phyloP scores from a whole-genome alignment of 2,329 filamentous ascomycete genomes.

The Colletotrichum destructivum region DNA sequence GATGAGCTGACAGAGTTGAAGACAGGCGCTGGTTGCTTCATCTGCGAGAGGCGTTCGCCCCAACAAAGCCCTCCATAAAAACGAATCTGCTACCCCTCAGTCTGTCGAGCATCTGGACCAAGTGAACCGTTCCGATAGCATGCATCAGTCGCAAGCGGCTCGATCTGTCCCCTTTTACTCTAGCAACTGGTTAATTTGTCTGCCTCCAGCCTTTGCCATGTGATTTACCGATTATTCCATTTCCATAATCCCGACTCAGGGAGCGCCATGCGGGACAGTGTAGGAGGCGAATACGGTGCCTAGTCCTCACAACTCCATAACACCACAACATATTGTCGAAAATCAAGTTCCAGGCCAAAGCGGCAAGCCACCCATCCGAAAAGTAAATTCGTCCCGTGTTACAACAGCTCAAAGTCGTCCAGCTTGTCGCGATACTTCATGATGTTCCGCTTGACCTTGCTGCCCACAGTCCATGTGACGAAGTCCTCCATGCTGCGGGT shows the following conservation, averaged over 20 bases:
- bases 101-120: not conserved
- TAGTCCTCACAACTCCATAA: constrained; percentile 34
- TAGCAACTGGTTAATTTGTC: not conserved
- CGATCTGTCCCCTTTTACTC: not conserved
- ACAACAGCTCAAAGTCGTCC: constrained; percentile 95
- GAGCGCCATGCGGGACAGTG: not conserved
- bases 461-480: constrained; percentile 95
- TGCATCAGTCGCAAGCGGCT: not conserved
- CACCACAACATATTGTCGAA: constrained; percentile 29
- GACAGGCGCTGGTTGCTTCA: constrained; percentile 5
- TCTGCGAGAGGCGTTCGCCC: not conserved
- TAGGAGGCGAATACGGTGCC: constrained; percentile 10
- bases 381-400: constrained; percentile 48
- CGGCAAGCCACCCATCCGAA: constrained; percentile 33
- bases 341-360: constrained; percentile 17
- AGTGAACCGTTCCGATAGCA: not conserved
- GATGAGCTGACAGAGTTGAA: constrained; percentile 33
- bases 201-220: constrained; percentile 11
- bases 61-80: not conserved
- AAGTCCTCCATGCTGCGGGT: constrained; percentile 95
- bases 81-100: not conserved
- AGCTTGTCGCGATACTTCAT: constrained; percentile 95
- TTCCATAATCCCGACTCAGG: constrained; percentile 26
- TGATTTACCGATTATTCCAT: not conserved
- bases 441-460: constrained; percentile 97